A percentile compares a stretch with the other conserved stretches of the same genome.
Conservation (phyloP, 768 basidiomycete genomes). For the Boletus pseudo-olivaceus region DNA sequence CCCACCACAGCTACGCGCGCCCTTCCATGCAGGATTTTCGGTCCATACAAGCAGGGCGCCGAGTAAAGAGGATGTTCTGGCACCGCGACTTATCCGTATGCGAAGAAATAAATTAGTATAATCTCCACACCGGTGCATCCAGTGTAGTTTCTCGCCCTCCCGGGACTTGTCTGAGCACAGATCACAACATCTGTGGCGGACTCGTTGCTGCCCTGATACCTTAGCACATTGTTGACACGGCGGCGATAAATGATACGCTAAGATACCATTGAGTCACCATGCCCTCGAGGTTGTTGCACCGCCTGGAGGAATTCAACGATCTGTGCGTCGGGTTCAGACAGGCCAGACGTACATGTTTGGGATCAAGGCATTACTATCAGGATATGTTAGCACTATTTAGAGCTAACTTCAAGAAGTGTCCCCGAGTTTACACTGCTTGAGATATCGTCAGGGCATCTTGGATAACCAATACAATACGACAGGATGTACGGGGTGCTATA, state of each 20-base stretch:
- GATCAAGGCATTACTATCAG: too few species aligned
- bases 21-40: too few species aligned
- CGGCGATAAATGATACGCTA: neutral
- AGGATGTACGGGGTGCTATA: neutral
- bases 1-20: too few species aligned
- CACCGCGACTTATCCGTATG: too few species aligned
- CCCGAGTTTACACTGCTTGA: too few species aligned
- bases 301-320: neutral
- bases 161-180: too few species aligned
- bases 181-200: too few species aligned
- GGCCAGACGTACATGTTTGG: too few species aligned
- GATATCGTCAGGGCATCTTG: neutral
- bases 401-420: too few species aligned
- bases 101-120: neutral
- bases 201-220: neutral
- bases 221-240: neutral
- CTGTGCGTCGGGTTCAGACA: neutral
- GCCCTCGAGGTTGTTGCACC: neutral
- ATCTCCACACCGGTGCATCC: neutral
- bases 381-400: neutral
- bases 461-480: neutral
- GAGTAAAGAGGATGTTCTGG: neutral
- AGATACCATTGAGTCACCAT: too few species aligned
- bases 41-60: neutral
- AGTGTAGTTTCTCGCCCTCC: neutral